Base-by-base conservation (phyloP, 202 grass and related monocot species). In the Saccharum hybrid region DNA sequence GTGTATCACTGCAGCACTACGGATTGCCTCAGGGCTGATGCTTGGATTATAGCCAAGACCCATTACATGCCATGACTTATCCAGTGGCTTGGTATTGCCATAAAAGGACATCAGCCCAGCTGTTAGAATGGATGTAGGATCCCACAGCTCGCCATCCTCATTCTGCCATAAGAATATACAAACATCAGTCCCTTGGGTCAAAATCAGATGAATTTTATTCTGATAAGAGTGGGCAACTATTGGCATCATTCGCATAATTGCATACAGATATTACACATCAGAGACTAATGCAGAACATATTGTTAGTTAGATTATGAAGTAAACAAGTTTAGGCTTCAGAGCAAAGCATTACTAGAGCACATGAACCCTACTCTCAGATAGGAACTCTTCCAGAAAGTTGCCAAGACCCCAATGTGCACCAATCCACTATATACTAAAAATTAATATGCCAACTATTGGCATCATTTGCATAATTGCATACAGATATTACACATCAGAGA, bases 1-100 rank as follows among this genome's bases (percentile, higher is more conserved):
- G 72, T 98, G 96, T 87, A 98, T 68, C 21, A 96, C 93, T 28
- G 85, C 96, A 45, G 96, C 96, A 65, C 86, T 82, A 62, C 51
- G 77, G 52, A 96, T 98, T 77, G 90, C 83, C 63, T 96, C 93
- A 49, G 90, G 93, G 65, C 93, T 98, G 65, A 98, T 87, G 84
- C 82, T 96, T 82, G 96, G 96, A 83, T 98, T 98, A 75, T 92
- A 96, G 31, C 96, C 96, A 72, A 98, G 93, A 41, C 96, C 96
- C 87, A 94, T 94, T 61, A 98, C 90, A 92, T 98, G 96, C 96
- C 96, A 98, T 78, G 93, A 90, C 76, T 96, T 98, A 21, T 98
- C 91, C 63, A 98, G 78, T 52, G 93, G 84, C 79, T 96, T 96
- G 51, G 93, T 98, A 74, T 90, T 96, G 54, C 89, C 83, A 40